Evolutionary conservation across 345 rosid genomes (phyloP), one percentile per base, ranked within the genome.

Genomic region (Streptanthus diversifolius): DNA sequence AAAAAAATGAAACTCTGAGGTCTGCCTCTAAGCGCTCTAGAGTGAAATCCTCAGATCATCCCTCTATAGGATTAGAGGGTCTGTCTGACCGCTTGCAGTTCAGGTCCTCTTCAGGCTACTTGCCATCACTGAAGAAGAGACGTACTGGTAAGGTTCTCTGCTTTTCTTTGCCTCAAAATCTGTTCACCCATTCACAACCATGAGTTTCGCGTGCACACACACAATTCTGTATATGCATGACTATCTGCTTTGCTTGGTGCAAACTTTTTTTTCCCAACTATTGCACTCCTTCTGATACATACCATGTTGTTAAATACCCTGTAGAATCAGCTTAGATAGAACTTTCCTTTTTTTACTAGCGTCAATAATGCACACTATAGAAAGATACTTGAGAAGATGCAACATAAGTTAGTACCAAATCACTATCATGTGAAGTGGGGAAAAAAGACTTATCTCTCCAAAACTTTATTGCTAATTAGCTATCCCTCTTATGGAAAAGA

Each of bases 11-110:
- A 47, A 74, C 85, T 47, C 81, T 76, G 56, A 77, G 53, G 63
- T 82, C 85, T 63, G 84, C 85, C 62, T 83, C 73, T 71, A 87
- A 88, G 81, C 85, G 82, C 72, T 78, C 82, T 61, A 78, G 73
- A 70, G 81, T 77, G 66, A 81, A 80, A 81, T 49, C 76, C 35
- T 73, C 47, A 43, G 82, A 76, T 65, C 75, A 75, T 49, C 67
- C 85, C 18, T 61, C 87, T 41, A 79, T 61, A 76, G 85, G 84
- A 80, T 77, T 74, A 52, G 90, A 83, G 69, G 84, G 72, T 35
- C 74, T 81, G 43, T 79, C 81, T 58, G 91, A 86, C 80, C 93
- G 86, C 58, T 81, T 88, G 78, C 86, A 82, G 22, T 86, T 89
- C 45, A 89, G 84, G 71, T 81, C 91, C 41, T 77, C 88, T 74